Conservation (phyloP, 371 early-diverging fungal species). For the Lichtheimia ornata region DNA sequence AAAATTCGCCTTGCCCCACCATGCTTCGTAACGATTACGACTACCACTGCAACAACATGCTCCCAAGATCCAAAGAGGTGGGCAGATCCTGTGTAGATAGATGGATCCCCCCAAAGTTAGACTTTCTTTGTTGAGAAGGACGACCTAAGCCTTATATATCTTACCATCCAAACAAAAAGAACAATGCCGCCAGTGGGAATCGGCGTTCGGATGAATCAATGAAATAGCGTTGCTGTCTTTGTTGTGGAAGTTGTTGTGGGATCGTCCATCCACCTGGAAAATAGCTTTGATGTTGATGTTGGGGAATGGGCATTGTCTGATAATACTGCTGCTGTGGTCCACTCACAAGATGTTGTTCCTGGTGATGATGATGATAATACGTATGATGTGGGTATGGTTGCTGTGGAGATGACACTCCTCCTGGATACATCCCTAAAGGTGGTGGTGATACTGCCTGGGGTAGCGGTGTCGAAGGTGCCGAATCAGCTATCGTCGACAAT, state of each 20-base stretch:
- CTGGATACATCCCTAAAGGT: not conserved
- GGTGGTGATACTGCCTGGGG: not conserved
- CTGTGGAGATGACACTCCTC: constrained; percentile 1
- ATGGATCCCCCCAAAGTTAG: not conserved
- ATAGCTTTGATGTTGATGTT: constrained; percentile 1
- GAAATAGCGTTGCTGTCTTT: not conserved
- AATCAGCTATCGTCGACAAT: not conserved
- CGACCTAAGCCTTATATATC: not conserved
- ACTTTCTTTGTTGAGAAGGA: too few species aligned
- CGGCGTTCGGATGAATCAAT: constrained; percentile 21
- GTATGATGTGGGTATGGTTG: constrained; percentile 2
- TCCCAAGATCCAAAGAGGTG: constrained; percentile 24
- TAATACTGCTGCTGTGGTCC: constrained; percentile 11
- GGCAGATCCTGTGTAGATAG: constrained; percentile 21
- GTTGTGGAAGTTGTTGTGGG: not conserved
- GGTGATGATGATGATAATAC: constrained; percentile 7
- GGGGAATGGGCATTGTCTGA: constrained; percentile 16
- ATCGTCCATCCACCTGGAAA: constrained; percentile 7
- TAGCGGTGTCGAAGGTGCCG: not conserved
- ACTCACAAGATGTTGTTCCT: constrained; percentile 2
- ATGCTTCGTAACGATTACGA: constrained; percentile 25
- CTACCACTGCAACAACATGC: constrained; percentile 29
- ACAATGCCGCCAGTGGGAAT: constrained; percentile 23
- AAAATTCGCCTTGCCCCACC: constrained; percentile 26
- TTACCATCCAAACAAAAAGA: constrained; percentile 29